Base-by-base conservation (phyloP, 768 basidiomycete species). In the Leccinum obscurum region DNA sequence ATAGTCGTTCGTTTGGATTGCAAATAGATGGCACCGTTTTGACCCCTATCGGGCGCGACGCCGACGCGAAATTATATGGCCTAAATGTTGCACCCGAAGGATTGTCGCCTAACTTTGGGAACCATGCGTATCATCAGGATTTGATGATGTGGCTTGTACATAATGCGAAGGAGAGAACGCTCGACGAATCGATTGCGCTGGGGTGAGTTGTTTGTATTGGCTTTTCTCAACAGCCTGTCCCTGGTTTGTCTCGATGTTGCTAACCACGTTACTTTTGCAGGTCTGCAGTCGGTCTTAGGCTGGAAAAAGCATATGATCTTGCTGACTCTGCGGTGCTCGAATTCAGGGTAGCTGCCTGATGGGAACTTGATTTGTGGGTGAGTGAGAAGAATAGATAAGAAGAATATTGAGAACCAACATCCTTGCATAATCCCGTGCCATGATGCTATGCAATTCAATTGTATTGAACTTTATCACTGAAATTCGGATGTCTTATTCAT, bases 21-120 rank as follows among this genome's bases (percentile, higher is more conserved):
- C 7, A 3, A 14, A 10, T 22, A 72, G 71, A 72, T 9, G 71
- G 72, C 44, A 60, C 61, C 6, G 62, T 49, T 20, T 49, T 71
- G 50, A 59, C 39, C 22, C 35, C 60, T 5, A 63, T 63, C 20
- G 44, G 59, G 17, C 57, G 52, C 22, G 61, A 64, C 20, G 44
- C 56, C 9, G 57, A 34, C 28, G 44, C 52, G 3, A 56, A 58
- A 15, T 17, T 26, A 7, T 61, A 49, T 34, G 61, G 58, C 37
- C 46, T 62, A 67, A 63, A 66, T 11, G 52, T 60, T 60, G 80
- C 78, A 1, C 81, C 81, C 0, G 75, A 77, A 54, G 81, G 80
- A 0, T 68, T 84, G 54, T 71, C 82, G 2, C 75, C 81, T 4
- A 82, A 81, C 65, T 82, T 77, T 55, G 81, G 80, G 24, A 71